phyloP scores from a whole-genome alignment of 495 filamentous ascomycete species.

The Penicillium ochrochloron region DNA sequence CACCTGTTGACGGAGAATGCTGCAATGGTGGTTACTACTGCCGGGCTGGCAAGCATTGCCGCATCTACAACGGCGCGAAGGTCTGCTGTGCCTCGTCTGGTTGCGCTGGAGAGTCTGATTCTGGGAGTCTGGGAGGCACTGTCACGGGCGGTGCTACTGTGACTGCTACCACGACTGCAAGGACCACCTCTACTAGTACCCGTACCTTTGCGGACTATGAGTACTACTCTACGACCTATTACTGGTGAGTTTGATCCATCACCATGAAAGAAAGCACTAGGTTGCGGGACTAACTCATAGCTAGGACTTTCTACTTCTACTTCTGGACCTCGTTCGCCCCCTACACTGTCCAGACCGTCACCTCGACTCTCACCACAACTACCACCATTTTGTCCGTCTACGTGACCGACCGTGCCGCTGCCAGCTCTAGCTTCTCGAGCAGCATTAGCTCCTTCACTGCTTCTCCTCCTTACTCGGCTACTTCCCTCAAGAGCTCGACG shows the following conservation, averaged over 20 bases:
- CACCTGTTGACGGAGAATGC: conserved; percentile 25
- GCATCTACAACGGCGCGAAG: conserved; percentile 14
- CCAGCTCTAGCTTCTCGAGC: conserved; percentile 11
- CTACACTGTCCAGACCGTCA: conserved; percentile 27
- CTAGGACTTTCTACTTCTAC: conserved; percentile 31
- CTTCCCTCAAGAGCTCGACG: conserved; percentile 23
- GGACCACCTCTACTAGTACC: conserved; percentile 5
- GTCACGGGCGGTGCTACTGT: conserved; percentile 2
- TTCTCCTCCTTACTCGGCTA: conserved; percentile 24
- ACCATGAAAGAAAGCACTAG: background rate
- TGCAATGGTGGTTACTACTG: conserved; percentile 30
- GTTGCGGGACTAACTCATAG: conserved; percentile 2
- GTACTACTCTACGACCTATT: conserved; percentile 30
- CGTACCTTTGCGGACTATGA: conserved; percentile 14
- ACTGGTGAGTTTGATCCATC: conserved; percentile 20
- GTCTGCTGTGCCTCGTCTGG: conserved; percentile 28
- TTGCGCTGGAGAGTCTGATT: conserved; percentile 20
- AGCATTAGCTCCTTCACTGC: conserved; percentile 8
- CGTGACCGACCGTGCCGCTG: conserved; percentile 19
- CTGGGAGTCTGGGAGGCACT: conserved; percentile 10
- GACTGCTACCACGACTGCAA: conserved; percentile 10
- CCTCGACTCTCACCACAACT: conserved; percentile 27
- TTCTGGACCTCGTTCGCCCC: conserved; percentile 31
- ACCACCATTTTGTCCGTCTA: conserved; percentile 25
- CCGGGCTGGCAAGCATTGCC: conserved; percentile 23